These are phyloP conservation scores for Mycosphaerella sp. DNA, from an alignment of 2,329 filamentous ascomycete species.

Conservation along the genomic window DNA sequence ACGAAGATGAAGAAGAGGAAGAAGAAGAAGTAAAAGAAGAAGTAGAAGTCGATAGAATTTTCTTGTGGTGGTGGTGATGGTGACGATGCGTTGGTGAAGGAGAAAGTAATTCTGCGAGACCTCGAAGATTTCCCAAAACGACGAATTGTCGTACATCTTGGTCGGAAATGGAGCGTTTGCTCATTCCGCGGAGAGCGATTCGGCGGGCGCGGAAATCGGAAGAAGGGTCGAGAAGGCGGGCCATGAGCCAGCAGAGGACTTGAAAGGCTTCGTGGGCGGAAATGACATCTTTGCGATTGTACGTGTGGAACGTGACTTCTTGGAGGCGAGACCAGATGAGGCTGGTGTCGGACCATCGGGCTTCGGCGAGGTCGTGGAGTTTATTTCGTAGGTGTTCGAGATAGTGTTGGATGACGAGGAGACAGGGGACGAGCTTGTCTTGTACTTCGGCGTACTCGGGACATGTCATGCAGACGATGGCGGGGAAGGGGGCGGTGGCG, in stretches of 20 bases:
- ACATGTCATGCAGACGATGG: background rate
- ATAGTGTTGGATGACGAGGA: constrained; percentile 10
- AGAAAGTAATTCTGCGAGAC: background rate
- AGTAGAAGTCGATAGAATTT: too few relatives aligned
- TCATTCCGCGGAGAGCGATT: background rate
- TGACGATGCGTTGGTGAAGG: too few relatives aligned
- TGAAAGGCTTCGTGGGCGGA: constrained; percentile 9
- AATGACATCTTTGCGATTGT: background rate
- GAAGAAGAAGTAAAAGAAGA: too few relatives aligned
- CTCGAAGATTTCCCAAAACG: constrained; percentile 2
- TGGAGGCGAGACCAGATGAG: background rate
- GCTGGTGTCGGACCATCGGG: background rate
- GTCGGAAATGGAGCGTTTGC: constrained; percentile 4
- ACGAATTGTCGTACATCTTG: constrained; percentile 7
- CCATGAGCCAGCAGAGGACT: constrained; percentile 10
- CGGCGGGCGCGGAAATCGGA: background rate
- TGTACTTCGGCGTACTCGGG: constrained; percentile 1
- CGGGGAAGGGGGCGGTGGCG: background rate
- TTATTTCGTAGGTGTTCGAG: constrained; percentile 1
- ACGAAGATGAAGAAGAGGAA: too few relatives aligned
- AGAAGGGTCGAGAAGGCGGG: constrained; percentile 2
- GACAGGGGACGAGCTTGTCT: background rate
- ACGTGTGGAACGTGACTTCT: background rate
- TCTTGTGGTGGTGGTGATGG: too few relatives aligned
- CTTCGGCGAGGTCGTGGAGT: background rate